Evolutionary conservation across 2,329 filamentous ascomycete genomes (phyloP).

Genomic region (Chaetomiaceae sp.): DNA sequence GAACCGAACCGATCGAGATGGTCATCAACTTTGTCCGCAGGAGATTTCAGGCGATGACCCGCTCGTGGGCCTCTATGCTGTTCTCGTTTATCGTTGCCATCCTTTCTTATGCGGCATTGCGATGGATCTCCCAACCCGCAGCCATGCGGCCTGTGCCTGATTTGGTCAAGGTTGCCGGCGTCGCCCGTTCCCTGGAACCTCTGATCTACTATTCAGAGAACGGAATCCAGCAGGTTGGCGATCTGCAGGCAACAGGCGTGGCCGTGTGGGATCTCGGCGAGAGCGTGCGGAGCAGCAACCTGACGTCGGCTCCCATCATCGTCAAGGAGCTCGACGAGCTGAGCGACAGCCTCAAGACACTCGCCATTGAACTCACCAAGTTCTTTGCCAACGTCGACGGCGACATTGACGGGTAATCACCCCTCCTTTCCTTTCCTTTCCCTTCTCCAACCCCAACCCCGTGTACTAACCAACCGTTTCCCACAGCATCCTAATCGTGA

Average conservation of each 20-base stretch:
- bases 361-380: conserved; percentile 79
- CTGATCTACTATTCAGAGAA: conserved; percentile 93
- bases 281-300: conserved; percentile 81
- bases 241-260: conserved; percentile 84
- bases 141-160: conserved; percentile 67
- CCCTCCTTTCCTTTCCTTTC: not conserved
- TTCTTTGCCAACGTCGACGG: conserved; percentile 94
- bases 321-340: conserved; percentile 80
- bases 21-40: conserved; percentile 60
- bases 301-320: conserved; percentile 84
- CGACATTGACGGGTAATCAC: conserved; percentile 70
- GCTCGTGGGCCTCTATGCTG: conserved; percentile 65
- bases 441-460: not conserved
- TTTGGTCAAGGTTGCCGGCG: conserved; percentile 81
- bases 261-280: conserved; percentile 94
- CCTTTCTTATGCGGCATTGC: conserved; percentile 60
- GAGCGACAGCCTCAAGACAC: conserved; percentile 76
- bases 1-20: conserved; percentile 77
- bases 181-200: conserved; percentile 89
- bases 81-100: conserved; percentile 58
- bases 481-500: conserved; percentile 76
- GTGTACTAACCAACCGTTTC: not conserved
- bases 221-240: conserved; percentile 77
- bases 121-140: conserved; percentile 65
- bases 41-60: conserved; percentile 57